These are phyloP conservation scores for Beauveria sp. DNA, from an alignment of 2,329 filamentous ascomycete genomes.

Conservation along the genomic window DNA sequence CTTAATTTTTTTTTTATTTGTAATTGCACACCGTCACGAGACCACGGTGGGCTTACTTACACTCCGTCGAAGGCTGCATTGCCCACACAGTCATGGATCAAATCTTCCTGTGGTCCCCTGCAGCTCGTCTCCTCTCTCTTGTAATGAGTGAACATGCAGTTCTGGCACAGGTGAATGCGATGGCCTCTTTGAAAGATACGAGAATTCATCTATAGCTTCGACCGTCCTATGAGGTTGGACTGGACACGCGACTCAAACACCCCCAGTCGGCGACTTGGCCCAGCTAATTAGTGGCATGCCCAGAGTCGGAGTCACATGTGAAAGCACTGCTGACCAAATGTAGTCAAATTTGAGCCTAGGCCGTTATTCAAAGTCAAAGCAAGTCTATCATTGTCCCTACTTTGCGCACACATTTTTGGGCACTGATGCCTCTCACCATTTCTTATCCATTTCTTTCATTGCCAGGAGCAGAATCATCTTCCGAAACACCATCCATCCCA, in stretches of 20 bases:
- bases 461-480: background rate
- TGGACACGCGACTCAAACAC: background rate
- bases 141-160: too few relatives aligned
- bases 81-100: too few relatives aligned
- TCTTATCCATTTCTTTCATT: background rate
- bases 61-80: too few relatives aligned
- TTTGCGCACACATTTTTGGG: background rate
- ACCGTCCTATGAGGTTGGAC: background rate
- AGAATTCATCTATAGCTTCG: background rate
- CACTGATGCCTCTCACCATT: background rate
- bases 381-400: background rate
- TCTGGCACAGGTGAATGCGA: too few relatives aligned
- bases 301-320: background rate
- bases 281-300: background rate
- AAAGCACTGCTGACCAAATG: background rate
- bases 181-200: too few relatives aligned
- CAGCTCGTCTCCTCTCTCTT: too few relatives aligned
- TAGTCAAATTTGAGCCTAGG: background rate
- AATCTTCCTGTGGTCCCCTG: too few relatives aligned
- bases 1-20: too few relatives aligned
- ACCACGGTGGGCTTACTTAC: too few relatives aligned
- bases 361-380: background rate
- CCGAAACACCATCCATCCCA: background rate
- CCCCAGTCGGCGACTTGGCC: background rate
- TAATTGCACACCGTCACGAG: too few relatives aligned